Conservation (phyloP, 1,139 yeast species). For the Geotrichum carabidarum region DNA sequence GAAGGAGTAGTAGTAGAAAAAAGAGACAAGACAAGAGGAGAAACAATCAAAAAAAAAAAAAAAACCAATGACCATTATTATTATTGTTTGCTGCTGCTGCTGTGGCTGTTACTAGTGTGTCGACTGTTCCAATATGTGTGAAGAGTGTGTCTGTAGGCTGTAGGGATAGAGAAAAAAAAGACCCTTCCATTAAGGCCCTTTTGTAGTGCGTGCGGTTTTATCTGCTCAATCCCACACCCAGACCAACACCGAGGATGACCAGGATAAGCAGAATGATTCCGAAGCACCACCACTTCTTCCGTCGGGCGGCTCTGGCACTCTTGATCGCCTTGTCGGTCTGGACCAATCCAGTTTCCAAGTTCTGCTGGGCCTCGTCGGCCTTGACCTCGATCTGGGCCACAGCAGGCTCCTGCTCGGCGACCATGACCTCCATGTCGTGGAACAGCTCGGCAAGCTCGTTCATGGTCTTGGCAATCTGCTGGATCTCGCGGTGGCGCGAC, state of each 20-base stretch:
- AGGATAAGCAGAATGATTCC: slow-evolving; percentile 60
- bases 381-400: slow-evolving; percentile 79
- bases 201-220: slow-evolving; percentile 9
- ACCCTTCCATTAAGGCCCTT: not conserved
- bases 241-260: slow-evolving; percentile 64
- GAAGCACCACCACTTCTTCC: slow-evolving; percentile 84
- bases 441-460: slow-evolving; percentile 91
- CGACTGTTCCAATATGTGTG: not conserved
- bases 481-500: slow-evolving; percentile 90
- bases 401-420: slow-evolving; percentile 90
- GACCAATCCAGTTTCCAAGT: slow-evolving; percentile 90
- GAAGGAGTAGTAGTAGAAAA: not conserved
- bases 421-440: slow-evolving; percentile 94
- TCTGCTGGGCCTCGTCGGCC: slow-evolving; percentile 77
- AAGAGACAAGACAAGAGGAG: not conserved
- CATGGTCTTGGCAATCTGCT: slow-evolving; percentile 92
- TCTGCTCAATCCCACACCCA: slow-evolving; percentile 39
- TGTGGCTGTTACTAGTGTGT: not conserved
- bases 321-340: slow-evolving; percentile 88
- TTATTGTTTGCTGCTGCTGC: not conserved
- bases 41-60: not conserved
- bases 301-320: slow-evolving; percentile 86
- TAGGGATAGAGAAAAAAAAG: too few species aligned
- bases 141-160: too few species aligned
- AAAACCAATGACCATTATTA: slow-evolving; percentile 1